These are phyloP conservation scores for Scheffersomyces amazonensis DNA, from an alignment of 805 yeast genomes.

Conservation along the genomic window DNA sequence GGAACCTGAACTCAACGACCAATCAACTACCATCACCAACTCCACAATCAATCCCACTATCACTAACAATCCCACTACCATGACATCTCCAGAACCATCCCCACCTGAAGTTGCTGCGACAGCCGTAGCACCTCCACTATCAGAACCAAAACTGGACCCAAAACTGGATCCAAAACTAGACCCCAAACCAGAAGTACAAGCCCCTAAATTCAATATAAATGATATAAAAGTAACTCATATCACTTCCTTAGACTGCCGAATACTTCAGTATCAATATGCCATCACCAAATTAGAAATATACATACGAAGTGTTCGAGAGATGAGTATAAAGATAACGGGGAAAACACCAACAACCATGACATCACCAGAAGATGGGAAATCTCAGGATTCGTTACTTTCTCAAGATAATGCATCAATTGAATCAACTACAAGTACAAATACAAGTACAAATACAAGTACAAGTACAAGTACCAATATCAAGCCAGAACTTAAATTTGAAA, in stretches of 20 bases:
- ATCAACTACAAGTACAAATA: too few species aligned
- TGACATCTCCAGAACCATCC: background rate
- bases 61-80: background rate
- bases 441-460: too few species aligned
- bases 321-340: too few species aligned
- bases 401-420: too few species aligned
- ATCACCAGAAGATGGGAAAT: too few species aligned
- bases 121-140: background rate
- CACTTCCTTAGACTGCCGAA: conserved; percentile 21
- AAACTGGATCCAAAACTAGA: background rate
- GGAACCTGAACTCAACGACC: background rate
- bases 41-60: too few species aligned
- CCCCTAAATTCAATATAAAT: background rate
- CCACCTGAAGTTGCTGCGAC: background rate
- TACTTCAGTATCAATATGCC: conserved; percentile 58
- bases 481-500: conserved; percentile 1
- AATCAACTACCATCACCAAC: background rate
- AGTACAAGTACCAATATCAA: too few species aligned
- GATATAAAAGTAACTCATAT: background rate
- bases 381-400: too few species aligned
- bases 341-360: too few species aligned
- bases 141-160: background rate
- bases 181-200: too few species aligned
- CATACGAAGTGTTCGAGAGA: conserved; percentile 30
- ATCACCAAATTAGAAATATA: conserved; percentile 43